phyloP scores from a whole-genome alignment of 192 early-diverging fungal species.

The Coemansia sp. region DNA sequence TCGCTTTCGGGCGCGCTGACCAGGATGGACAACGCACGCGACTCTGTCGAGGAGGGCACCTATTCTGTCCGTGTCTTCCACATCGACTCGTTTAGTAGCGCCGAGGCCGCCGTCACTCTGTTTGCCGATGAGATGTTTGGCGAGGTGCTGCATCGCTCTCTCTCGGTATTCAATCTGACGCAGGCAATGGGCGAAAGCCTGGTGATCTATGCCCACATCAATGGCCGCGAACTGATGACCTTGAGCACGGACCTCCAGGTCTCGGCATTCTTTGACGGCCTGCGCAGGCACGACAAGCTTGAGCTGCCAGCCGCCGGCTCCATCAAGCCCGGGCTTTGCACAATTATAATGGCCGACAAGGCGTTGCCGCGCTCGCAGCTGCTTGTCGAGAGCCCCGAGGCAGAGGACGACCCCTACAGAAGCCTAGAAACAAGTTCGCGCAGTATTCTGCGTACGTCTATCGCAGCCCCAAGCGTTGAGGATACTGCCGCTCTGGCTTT shows the following conservation, averaged over 20 bases:
- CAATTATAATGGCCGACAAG: slow-evolving; percentile 25
- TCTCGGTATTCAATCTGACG: slow-evolving; percentile 18
- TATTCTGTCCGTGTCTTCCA: slow-evolving; percentile 18
- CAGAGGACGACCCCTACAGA: slow-evolving; percentile 37
- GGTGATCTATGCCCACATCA: slow-evolving; percentile 21
- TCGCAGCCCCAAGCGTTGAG: slow-evolving; percentile 27
- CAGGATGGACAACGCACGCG: slow-evolving; percentile 18
- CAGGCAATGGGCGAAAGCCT: slow-evolving; percentile 5
- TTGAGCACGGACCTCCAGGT: slow-evolving; percentile 15
- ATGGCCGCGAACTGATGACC: slow-evolving; percentile 18
- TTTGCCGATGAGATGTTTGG: slow-evolving; percentile 33
- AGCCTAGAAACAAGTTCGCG: slow-evolving; percentile 16
- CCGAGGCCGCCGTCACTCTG: slow-evolving; percentile 15
- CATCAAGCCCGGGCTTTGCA: slow-evolving; percentile 22
- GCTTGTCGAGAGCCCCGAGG: background rate
- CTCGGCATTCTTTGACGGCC: slow-evolving; percentile 18
- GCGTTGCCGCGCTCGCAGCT: slow-evolving; percentile 22
- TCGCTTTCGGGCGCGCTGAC: slow-evolving; percentile 30
- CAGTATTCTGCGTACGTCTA: slow-evolving; percentile 36
- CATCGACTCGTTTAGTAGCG: slow-evolving; percentile 16
- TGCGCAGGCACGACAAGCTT: slow-evolving; percentile 7
- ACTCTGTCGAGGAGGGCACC: slow-evolving; percentile 14
- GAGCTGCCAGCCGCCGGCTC: slow-evolving; percentile 8
- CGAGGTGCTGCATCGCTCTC: slow-evolving; percentile 34
- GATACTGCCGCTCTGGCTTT: slow-evolving; percentile 8